phyloP scores from a whole-genome alignment of 78 protist genomes.

The Speleostelium caveatum region DNA sequence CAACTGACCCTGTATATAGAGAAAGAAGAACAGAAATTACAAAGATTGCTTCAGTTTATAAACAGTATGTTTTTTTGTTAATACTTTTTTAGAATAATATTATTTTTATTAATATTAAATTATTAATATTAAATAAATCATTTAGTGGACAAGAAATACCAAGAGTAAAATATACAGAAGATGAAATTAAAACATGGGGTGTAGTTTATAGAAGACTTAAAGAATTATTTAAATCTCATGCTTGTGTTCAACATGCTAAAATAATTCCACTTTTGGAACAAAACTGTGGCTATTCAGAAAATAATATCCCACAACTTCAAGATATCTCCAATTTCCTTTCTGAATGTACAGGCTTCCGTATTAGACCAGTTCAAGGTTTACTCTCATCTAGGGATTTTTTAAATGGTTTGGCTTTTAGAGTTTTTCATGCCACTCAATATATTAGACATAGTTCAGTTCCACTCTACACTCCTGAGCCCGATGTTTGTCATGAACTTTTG shows the following conservation, averaged over 20 bases:
- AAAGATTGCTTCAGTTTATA: conserved; percentile 74
- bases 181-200: conserved; percentile 90
- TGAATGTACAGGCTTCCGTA: conserved; percentile 91
- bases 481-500: conserved; percentile 94
- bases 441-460: conserved; percentile 95
- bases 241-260: conserved; percentile 87
- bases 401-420: conserved; percentile 95
- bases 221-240: conserved; percentile 88
- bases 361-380: conserved; percentile 96
- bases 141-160: conserved; percentile 85
- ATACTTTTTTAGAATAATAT: neutral
- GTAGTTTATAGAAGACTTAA: conserved; percentile 76
- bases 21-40: conserved; percentile 86
- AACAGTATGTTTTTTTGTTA: conserved; percentile 35
- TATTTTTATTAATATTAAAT: neutral
- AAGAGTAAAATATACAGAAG: conserved; percentile 82
- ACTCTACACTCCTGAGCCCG: conserved; percentile 98
- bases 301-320: conserved; percentile 89
- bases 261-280: conserved; percentile 87
- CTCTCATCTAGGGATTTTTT: conserved; percentile 94
- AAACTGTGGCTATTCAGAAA: conserved; percentile 87
- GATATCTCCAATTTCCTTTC: conserved; percentile 80
- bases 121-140: neutral
- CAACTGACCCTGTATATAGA: conserved; percentile 90
- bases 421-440: conserved; percentile 96